Base-by-base conservation (phyloP, 2,329 filamentous ascomycete species). In the Mycosphaerella sp. region DNA sequence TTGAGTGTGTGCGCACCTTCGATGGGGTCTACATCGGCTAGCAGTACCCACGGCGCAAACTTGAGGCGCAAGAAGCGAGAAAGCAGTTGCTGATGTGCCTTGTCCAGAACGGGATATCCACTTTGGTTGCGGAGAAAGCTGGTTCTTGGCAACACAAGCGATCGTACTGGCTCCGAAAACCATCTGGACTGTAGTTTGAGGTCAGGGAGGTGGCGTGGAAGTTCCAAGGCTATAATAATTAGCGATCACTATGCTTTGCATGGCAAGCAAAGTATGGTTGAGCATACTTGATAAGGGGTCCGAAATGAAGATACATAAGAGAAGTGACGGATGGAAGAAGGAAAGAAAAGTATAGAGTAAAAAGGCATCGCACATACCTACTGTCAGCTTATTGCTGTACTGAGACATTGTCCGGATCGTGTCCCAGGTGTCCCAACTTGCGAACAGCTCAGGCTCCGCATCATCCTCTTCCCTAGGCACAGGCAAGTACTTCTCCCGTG, bases 391-490 rank as follows among this genome's bases (percentile, higher is more conserved):
- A 53, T 80, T 74, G 70, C 85, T 86, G 72, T 98, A 97, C 73
- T 85, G 86, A 79, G 90, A 96, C 54, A 89, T 77, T 50, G 84
- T 85, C 50, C 93, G 81, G 65, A 98, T 86, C 21, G 85, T 78
- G 69, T 98, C 86, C 93, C 93, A 98, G 1, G 87, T 85, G 71
- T 97, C 91, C 95, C 95, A 98, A 2, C 85, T 80, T 50, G 84
- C 84, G 70, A 89, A 93, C 0, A 87, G 70, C 56, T 85, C 56
- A 26, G 59, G 43, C n/a, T 58, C 58, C 6, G 38, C 45, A n/a
- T 61, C 54, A 21, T 58, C 54, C 14, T 64, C 59, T 41, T 60
- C 64, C 14, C 44, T 44, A 4, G 40, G 48, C 2, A 49, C 36
- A 11, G 46, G 40, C 14, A 56, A 14, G 26, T 69, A 69, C 39